These are phyloP conservation scores for Gracilaria vermiculophylla DNA, from an alignment of 23 red algal species.

Conservation along the genomic window DNA sequence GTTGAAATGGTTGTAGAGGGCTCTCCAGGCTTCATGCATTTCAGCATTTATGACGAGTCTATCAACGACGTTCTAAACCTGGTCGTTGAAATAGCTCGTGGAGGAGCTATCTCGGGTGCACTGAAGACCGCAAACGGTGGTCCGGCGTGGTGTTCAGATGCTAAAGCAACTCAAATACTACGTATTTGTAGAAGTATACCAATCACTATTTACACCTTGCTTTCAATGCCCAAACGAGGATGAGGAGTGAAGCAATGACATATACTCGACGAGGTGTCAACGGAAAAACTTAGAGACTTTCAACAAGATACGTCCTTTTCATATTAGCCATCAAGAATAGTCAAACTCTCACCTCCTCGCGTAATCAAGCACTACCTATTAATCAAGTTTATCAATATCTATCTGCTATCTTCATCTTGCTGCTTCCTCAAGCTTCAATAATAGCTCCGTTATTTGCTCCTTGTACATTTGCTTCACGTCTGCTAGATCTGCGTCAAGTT, in stretches of 20 bases:
- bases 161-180: slow-evolving; percentile 46
- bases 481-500: slow-evolving; percentile 78
- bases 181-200: slow-evolving; percentile 31
- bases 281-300: no score
- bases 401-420: not conserved
- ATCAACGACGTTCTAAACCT: slow-evolving; percentile 43
- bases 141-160: slow-evolving; percentile 31
- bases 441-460: slow-evolving; percentile 81
- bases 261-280: no score
- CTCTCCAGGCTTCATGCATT: slow-evolving; percentile 50
- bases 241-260: not conserved
- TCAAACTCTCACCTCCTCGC: no score
- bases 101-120: slow-evolving; percentile 29
- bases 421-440: slow-evolving; percentile 66
- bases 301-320: no score
- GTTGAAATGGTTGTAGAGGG: slow-evolving; percentile 54
- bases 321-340: no score
- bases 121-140: slow-evolving; percentile 4
- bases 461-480: slow-evolving; percentile 91
- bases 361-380: not conserved
- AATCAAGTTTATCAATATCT: not conserved
- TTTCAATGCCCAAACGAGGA: not conserved
- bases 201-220: slow-evolving; percentile 8
- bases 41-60: slow-evolving; percentile 28
- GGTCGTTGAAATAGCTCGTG: slow-evolving; percentile 36